Percentiles rank a stretch among this genome's conserved stretches.
phyloP scores from a whole-genome alignment of 2,329 filamentous ascomycete genomes.

The Blastomyces percursus region DNA sequence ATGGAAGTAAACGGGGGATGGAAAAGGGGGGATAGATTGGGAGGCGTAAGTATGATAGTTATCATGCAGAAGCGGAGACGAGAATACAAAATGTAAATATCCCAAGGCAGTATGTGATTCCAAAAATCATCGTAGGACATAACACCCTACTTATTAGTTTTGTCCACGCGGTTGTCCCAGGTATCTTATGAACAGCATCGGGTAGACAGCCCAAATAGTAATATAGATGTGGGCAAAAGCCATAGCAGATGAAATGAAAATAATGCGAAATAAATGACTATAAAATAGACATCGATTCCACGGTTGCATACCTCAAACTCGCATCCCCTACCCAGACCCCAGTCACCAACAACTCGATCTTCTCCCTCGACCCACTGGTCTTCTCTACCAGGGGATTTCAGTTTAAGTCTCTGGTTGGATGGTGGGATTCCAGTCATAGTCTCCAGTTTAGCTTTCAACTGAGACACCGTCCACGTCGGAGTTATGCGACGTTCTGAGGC shows the following conservation, averaged over 20 bases:
- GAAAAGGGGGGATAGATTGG: not conserved
- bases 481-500: constrained; percentile 83
- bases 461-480: constrained; percentile 77
- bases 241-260: not conserved
- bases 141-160: not conserved
- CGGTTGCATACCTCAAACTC: constrained; percentile 33
- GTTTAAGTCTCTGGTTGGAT: constrained; percentile 59
- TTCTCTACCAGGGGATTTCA: constrained; percentile 53
- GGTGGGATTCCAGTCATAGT: constrained; percentile 87
- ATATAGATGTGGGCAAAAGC: not conserved
- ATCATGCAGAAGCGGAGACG: not conserved
- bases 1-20: no score
- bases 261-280: not conserved
- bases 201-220: not conserved
- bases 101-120: not conserved
- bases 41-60: not conserved
- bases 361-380: constrained; percentile 58
- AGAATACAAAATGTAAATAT: no score
- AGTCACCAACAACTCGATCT: constrained; percentile 52
- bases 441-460: constrained; percentile 79
- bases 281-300: not conserved
- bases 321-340: constrained; percentile 30
- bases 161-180: not conserved
- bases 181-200: not conserved
- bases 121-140: not conserved